phyloP scores from a whole-genome alignment of 495 filamentous ascomycete species.

The Annulohypoxylon moriforme region DNA sequence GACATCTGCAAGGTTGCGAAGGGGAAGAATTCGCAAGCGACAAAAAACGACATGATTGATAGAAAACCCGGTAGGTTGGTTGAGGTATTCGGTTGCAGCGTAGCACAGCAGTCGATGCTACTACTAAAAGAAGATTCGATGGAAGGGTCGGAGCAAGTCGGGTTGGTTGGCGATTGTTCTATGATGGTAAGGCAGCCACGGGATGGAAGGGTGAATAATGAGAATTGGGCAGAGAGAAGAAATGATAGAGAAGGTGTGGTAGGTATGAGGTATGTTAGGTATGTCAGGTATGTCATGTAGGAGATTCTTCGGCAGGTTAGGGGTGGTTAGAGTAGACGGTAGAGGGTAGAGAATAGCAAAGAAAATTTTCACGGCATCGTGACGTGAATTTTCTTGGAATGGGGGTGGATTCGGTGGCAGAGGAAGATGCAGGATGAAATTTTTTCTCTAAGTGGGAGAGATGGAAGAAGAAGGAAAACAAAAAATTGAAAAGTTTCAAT shows the following conservation, averaged over 20 bases:
- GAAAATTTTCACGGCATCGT: slow-evolving; percentile 46
- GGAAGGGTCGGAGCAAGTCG: slow-evolving; percentile 41
- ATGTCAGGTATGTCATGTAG: not conserved
- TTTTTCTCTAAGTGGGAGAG: slow-evolving; percentile 1
- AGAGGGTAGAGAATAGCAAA: slow-evolving; percentile 7
- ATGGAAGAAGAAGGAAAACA: slow-evolving; percentile 8
- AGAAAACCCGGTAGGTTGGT: slow-evolving; percentile 41
- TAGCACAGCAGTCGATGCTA: slow-evolving; percentile 29
- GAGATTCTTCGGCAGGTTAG: slow-evolving; percentile 39
- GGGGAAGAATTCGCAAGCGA: slow-evolving; percentile 10
- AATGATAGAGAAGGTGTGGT: slow-evolving; percentile 21
- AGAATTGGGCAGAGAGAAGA: slow-evolving; percentile 39
- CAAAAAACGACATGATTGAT: slow-evolving; percentile 17
- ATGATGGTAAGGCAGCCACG: slow-evolving; percentile 37
- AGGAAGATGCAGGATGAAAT: slow-evolving; percentile 31
- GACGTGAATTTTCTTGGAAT: slow-evolving; percentile 35
- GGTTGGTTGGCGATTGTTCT: slow-evolving; percentile 25
- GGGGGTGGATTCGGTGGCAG: slow-evolving; percentile 43
- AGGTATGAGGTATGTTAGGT: not conserved
- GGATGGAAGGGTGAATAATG: slow-evolving; percentile 17
- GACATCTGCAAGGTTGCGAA: slow-evolving; percentile 31
- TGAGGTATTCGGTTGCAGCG: slow-evolving; percentile 35
- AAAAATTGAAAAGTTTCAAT: slow-evolving; percentile 14
- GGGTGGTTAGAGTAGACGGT: slow-evolving; percentile 16
- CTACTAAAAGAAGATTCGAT: slow-evolving; percentile 32